Conservation (phyloP, 2,329 filamentous ascomycete species). For the Chaetomium sp. region DNA sequence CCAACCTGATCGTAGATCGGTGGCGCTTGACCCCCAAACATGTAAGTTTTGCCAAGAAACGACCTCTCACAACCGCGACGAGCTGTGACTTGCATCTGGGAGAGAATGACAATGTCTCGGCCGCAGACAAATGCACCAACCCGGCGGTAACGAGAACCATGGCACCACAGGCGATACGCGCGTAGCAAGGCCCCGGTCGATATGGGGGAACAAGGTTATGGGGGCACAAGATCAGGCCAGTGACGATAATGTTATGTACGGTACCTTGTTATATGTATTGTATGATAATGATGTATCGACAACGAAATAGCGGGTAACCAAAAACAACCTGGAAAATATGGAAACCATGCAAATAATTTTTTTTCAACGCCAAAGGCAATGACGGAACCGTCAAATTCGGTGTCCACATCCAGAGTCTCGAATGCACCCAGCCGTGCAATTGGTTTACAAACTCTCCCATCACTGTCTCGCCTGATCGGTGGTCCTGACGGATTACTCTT, state of each 20-base stretch:
- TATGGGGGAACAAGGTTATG: no score
- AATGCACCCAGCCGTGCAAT: slow-evolving; percentile 2
- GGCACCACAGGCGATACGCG: neutral
- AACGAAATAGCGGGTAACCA: neutral
- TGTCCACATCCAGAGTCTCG: neutral
- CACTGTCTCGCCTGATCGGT: no score
- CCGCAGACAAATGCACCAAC: neutral
- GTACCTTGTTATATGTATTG: no score
- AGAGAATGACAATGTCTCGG: neutral
- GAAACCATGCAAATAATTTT: neutral
- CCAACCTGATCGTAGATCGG: neutral
- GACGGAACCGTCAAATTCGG: neutral
- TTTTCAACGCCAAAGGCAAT: slow-evolving; percentile 1
- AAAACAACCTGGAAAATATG: neutral
- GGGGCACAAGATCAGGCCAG: no score
- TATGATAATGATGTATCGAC: no score
- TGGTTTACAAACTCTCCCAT: slow-evolving; percentile 1
- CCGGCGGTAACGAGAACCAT: neutral
- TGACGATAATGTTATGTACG: no score
- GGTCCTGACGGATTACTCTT: slow-evolving; percentile 32
- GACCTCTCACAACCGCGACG: neutral
- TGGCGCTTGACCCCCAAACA: neutral
- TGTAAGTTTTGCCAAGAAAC: neutral
- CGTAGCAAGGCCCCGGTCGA: neutral
- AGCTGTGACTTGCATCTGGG: no score